These are phyloP conservation scores for Diplosphaera chodatii DNA, from an alignment of 139 green algal genomes.

Conservation along the genomic window DNA sequence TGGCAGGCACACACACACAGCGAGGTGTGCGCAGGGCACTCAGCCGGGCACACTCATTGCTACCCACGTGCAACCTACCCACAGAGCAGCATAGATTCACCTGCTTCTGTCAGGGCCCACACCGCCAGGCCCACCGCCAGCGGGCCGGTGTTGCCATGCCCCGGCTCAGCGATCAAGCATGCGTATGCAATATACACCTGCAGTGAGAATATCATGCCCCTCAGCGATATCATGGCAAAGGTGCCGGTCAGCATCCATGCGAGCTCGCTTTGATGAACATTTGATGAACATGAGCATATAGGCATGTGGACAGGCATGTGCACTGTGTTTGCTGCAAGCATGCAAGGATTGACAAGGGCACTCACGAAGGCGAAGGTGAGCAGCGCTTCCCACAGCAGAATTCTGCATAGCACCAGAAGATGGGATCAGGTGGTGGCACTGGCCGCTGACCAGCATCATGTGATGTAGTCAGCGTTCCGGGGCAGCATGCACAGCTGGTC, in stretches of 20 bases:
- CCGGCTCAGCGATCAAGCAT: neutral
- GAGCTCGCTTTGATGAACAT: too few relatives aligned
- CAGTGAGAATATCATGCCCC: too few relatives aligned
- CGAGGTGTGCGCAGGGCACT: too few relatives aligned
- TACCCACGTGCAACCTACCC: too few relatives aligned
- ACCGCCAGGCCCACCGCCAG: neutral
- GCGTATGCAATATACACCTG: neutral
- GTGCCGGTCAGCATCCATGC: neutral
- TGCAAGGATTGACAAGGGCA: neutral
- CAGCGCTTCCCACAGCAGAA: neutral
- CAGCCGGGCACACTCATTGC: too few relatives aligned
- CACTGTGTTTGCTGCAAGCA: neutral
- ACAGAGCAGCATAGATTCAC: neutral
- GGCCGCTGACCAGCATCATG: neutral
- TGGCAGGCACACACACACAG: too few relatives aligned
- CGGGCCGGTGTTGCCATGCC: neutral
- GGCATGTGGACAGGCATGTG: too few relatives aligned
- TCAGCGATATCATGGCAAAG: neutral
- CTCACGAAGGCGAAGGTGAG: neutral
- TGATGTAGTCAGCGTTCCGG: neutral
- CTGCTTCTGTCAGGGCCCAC: neutral
- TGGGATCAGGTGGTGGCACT: neutral
- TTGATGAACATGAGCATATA: neutral
- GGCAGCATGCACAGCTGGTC: neutral
- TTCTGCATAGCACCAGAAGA: neutral